Evolutionary conservation across 805 yeast genomes (phyloP).

Genomic region (Debaryomyces tyrocola): DNA sequence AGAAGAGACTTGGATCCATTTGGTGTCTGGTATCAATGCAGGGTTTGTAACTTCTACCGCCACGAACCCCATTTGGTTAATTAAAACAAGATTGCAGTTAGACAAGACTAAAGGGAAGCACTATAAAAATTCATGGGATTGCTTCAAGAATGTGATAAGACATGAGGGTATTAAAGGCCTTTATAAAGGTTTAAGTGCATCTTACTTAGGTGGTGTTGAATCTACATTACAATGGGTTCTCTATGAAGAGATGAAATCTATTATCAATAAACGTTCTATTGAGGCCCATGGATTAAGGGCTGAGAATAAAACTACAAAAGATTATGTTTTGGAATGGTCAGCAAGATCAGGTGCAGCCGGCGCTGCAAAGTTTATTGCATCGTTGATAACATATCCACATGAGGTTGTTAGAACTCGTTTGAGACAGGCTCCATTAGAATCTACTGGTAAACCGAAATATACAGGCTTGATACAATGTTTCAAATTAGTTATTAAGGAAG

Average conservation of each 20-base stretch:
- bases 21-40: slow-evolving; percentile 84
- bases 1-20: slow-evolving; percentile 83
- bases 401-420: slow-evolving; percentile 95
- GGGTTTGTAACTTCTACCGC: slow-evolving; percentile 94
- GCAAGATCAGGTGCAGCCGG: slow-evolving; percentile 98
- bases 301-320: slow-evolving; percentile 46
- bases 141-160: slow-evolving; percentile 64
- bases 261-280: slow-evolving; percentile 55
- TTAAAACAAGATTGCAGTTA: slow-evolving; percentile 90
- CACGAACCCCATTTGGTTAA: slow-evolving; percentile 97
- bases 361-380: slow-evolving; percentile 89
- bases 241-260: slow-evolving; percentile 87
- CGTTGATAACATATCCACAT: slow-evolving; percentile 92
- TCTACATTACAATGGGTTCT: slow-evolving; percentile 95
- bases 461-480: slow-evolving; percentile 89
- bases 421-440: slow-evolving; percentile 83
- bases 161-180: slow-evolving; percentile 80
- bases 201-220: slow-evolving; percentile 90
- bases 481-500: slow-evolving; percentile 81
- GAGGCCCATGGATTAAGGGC: slow-evolving; percentile 30
- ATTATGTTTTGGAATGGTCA: slow-evolving; percentile 81
- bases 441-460: slow-evolving; percentile 80
- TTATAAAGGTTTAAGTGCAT: slow-evolving; percentile 90
- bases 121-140: slow-evolving; percentile 85
- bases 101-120: slow-evolving; percentile 69